Base-by-base conservation (phyloP, 2,329 filamentous ascomycete species). In the Elsinoe batatas region DNA sequence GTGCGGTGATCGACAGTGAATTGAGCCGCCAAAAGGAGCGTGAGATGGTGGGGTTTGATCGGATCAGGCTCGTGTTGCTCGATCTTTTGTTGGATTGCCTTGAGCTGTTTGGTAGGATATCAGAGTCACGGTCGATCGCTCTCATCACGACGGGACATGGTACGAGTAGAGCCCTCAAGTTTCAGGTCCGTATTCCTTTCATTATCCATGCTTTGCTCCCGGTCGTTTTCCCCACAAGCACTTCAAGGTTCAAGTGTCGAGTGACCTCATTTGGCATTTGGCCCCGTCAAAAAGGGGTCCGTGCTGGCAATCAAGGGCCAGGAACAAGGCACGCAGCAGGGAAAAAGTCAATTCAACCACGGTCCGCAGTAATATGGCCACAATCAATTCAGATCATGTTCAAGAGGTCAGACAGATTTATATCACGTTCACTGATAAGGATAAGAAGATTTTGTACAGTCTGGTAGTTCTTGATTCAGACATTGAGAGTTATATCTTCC, bases 211-310 rank as follows among this genome's bases (percentile, higher is more conserved):
- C 38, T 42, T 46, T 32, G 42, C 42, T 26, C 20, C 26, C 26
- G 26, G 26, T 30, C 26, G 26, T 30, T 30, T 33, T 47, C 20
- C 43, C 43, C 20, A 47, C 26, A 33, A 30, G 20, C 22, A 20
- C 22, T 47, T 22, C 18, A 26, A 37, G 15, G n/a, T 51, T 35
- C 26, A 32, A 15, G 20, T 18, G 20, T 15, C 37, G n/a, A 38
- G 47, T 51, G 47, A 51, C 47, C 47, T 51, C 47, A 51, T 51
- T 51, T n/a, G n/a, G n/a, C n/a, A n/a, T n/a, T 8, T 22, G 32
- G 20, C 40, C 40, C 40, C 47, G 20, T 37, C 13, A 13, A 11
- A 30, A 30, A 30, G 13, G 8, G 47, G 47, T 51, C 47, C 30
- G 47, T 51, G 47, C 47, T 18, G 32, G 47, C 20, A 17, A 30